phyloP scores from a whole-genome alignment of 768 basidiomycete species.

The Boletus reticulatus region DNA sequence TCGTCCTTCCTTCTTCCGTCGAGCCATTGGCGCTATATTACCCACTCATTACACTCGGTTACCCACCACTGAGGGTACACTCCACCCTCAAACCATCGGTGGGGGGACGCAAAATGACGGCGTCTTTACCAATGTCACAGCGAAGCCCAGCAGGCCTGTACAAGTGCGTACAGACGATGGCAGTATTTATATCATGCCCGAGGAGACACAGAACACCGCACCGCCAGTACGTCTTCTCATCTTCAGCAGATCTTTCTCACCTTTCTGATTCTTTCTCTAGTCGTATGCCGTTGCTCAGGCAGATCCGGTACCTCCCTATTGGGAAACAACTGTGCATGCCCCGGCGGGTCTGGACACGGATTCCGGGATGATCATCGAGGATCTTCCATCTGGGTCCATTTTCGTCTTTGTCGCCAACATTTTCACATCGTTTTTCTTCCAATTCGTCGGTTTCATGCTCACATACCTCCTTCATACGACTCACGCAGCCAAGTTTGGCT shows the following conservation, averaged over 20 bases:
- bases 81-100: slow-evolving; percentile 41
- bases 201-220: slow-evolving; percentile 75
- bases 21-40: slow-evolving; percentile 55
- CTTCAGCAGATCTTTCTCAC: neutral
- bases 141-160: slow-evolving; percentile 64
- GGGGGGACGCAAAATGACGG: slow-evolving; percentile 86
- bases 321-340: slow-evolving; percentile 93
- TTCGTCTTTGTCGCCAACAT: slow-evolving; percentile 73
- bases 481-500: slow-evolving; percentile 92
- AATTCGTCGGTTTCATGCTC: slow-evolving; percentile 90
- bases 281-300: slow-evolving; percentile 85
- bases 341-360: slow-evolving; percentile 51
- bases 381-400: slow-evolving; percentile 81
- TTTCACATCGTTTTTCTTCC: slow-evolving; percentile 93
- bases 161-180: slow-evolving; percentile 54
- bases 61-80: slow-evolving; percentile 39
- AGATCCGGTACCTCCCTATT: slow-evolving; percentile 92
- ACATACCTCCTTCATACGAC: slow-evolving; percentile 91
- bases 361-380: slow-evolving; percentile 83
- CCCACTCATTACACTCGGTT: slow-evolving; percentile 63
- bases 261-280: slow-evolving; percentile 35
- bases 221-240: slow-evolving; percentile 68
- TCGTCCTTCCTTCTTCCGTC: slow-evolving; percentile 52
- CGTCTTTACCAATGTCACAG: slow-evolving; percentile 92
- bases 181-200: slow-evolving; percentile 64